Evolutionary conservation across 1,139 yeast species (phyloP).

Genomic region (Sugiyamaella paludigena): DNA sequence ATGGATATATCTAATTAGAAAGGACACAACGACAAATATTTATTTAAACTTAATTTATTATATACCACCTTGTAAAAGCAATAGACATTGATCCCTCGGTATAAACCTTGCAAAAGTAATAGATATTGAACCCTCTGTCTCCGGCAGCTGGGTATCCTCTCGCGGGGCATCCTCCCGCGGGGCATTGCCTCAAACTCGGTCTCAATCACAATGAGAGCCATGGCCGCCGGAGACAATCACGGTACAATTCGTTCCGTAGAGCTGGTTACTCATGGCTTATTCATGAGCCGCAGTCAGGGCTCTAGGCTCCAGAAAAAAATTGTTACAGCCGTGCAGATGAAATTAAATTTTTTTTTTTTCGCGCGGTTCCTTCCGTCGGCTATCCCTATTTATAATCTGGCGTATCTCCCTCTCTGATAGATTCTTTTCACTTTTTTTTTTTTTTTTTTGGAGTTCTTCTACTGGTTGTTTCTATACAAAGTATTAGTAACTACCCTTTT

Average conservation of each 20-base stretch:
- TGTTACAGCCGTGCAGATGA: not conserved
- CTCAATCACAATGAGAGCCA: no score
- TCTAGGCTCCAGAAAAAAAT: no score
- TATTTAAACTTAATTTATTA: not conserved
- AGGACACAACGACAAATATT: not conserved
- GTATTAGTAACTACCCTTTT: slow-evolving; percentile 5
- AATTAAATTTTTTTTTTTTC: slow-evolving; percentile 4
- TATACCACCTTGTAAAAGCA: not conserved
- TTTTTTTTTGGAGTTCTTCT: slow-evolving; percentile 11
- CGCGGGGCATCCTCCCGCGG: no score
- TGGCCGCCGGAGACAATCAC: no score
- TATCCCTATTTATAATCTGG: slow-evolving; percentile 5
- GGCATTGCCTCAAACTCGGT: no score
- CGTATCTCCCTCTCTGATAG: not conserved
- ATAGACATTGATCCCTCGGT: no score
- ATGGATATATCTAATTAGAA: slow-evolving; percentile 6
- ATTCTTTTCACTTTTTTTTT: slow-evolving; percentile 4
- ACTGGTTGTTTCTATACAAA: slow-evolving; percentile 7
- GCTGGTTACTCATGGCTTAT: no score
- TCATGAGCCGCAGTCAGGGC: not conserved
- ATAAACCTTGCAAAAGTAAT: no score
- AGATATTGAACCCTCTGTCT: no score
- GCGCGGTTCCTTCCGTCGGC: not conserved
- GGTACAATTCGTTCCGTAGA: no score
- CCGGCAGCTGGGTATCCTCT: no score